Conservation (phyloP, 306 rosid genomes). For the Quercus berberidifolia region DNA sequence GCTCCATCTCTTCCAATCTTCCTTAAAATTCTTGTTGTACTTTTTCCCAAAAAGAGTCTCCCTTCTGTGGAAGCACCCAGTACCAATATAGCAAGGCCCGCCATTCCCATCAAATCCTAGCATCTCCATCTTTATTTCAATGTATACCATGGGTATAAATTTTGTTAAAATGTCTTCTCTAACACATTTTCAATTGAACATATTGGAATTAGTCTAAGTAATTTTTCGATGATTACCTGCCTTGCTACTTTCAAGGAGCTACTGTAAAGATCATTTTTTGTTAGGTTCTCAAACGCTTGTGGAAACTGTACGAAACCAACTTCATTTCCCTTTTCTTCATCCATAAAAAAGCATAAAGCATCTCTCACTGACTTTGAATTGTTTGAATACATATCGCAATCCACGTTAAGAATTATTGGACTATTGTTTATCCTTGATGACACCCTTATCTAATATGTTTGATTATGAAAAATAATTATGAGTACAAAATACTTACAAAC, state of each 20-base stretch:
- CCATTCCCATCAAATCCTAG: background rate
- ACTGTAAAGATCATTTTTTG: background rate
- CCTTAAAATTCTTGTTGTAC: background rate
- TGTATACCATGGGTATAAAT: background rate
- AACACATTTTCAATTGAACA: background rate
- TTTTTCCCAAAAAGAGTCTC: background rate
- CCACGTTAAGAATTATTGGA: background rate
- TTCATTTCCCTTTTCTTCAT: background rate
- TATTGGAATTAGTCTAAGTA: too few relatives aligned
- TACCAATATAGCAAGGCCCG: background rate
- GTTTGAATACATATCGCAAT: constrained; percentile 3
- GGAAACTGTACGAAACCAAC: background rate
- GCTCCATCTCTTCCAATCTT: background rate
- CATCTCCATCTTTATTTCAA: background rate
- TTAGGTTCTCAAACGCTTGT: background rate
- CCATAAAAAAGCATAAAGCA: background rate
- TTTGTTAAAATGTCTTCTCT: background rate
- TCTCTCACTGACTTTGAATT: background rate
- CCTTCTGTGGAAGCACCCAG: background rate
- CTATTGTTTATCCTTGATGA: background rate
- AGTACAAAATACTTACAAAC: background rate
- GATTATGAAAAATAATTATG: too few relatives aligned
- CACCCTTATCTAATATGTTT: constrained; percentile 1
- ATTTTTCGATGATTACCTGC: background rate
- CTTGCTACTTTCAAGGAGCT: background rate